Conservation (phyloP, 805 yeast genomes). For the Kregervanrija pseudodelftensis region DNA sequence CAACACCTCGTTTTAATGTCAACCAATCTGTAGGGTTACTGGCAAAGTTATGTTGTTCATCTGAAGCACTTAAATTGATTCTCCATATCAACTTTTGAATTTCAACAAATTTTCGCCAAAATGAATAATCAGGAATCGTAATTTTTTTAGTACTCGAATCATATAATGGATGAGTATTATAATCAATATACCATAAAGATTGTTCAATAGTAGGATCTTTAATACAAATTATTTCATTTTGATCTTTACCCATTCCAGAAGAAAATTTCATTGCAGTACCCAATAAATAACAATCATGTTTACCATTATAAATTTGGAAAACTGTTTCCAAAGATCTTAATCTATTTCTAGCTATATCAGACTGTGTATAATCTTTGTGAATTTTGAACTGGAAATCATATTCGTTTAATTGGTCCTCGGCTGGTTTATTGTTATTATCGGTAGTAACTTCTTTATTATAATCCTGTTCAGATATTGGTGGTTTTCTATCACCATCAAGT, state of each 20-base stretch:
- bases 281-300: constrained; percentile 61
- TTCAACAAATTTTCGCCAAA: constrained; percentile 46
- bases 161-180: constrained; percentile 48
- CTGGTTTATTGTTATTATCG: constrained; percentile 3
- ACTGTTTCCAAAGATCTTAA: constrained; percentile 55
- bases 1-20: constrained; percentile 48
- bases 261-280: constrained; percentile 74
- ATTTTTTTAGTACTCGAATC: constrained; percentile 27
- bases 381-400: constrained; percentile 65
- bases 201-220: constrained; percentile 61
- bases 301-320: constrained; percentile 61
- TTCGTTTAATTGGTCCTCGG: constrained; percentile 28
- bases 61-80: constrained; percentile 31
- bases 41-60: constrained; percentile 1
- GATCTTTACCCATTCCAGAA: constrained; percentile 56
- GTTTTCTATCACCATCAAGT: constrained; percentile 57
- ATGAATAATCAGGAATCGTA: constrained; percentile 27
- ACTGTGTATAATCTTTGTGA: constrained; percentile 30
- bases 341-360: constrained; percentile 28
- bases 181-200: constrained; percentile 71
- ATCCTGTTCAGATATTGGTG: constrained; percentile 88
- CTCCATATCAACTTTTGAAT: constrained; percentile 43
- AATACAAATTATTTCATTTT: constrained; percentile 85
- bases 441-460: constrained; percentile 74
- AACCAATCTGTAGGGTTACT: constrained; percentile 55